These are phyloP conservation scores for Colletotrichum tamarilloi DNA, from an alignment of 2,329 filamentous ascomycete genomes.

Conservation along the genomic window DNA sequence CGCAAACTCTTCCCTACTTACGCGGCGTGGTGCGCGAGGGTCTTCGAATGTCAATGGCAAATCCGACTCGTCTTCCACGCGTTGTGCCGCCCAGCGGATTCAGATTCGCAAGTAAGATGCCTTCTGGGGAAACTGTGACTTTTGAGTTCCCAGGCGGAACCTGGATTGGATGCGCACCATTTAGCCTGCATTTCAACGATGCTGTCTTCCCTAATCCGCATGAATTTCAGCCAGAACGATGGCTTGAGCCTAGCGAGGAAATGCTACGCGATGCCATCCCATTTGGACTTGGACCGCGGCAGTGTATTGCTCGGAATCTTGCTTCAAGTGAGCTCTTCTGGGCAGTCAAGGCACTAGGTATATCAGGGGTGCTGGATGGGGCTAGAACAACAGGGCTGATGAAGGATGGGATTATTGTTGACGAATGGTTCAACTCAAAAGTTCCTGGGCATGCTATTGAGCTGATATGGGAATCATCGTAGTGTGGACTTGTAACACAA, in stretches of 20 bases:
- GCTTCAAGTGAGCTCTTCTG: conserved; percentile 9
- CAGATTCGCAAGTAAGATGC: neutral
- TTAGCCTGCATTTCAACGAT: neutral
- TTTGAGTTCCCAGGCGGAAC: neutral
- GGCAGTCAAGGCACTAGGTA: neutral
- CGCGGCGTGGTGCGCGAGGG: conserved; percentile 2
- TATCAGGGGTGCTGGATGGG: neutral
- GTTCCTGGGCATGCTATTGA: conserved; percentile 4
- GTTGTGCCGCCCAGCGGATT: neutral
- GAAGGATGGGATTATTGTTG: neutral
- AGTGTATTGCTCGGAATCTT: conserved; percentile 10
- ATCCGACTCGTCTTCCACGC: neutral
- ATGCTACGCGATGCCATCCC: conserved; percentile 6
- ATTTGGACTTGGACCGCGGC: neutral
- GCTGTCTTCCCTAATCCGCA: neutral
- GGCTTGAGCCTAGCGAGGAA: neutral
- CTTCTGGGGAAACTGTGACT: neutral
- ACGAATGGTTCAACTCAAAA: conserved; percentile 10
- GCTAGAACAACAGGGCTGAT: neutral
- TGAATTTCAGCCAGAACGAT: neutral
- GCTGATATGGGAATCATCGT: neutral
- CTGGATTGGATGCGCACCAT: neutral
- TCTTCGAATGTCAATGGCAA: conserved; percentile 6
- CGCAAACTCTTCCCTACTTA: conserved; percentile 4
- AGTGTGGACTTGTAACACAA: neutral